Evolutionary conservation across 306 rosid species (phyloP).

Genomic region (Cicer cuneatum): DNA sequence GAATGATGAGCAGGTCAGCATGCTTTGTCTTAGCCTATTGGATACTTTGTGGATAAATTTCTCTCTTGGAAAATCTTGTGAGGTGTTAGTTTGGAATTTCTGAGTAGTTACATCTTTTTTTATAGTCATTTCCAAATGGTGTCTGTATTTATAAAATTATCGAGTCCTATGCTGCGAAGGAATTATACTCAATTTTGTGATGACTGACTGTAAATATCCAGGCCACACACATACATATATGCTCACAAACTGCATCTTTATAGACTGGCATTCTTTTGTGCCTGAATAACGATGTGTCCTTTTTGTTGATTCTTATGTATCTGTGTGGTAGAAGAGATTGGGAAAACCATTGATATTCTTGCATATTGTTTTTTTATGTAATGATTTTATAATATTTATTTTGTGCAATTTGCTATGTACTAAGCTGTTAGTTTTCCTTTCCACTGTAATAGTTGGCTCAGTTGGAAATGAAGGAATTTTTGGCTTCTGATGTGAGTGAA

Average conservation of each 20-base stretch:
- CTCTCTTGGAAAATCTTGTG: background rate
- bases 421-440: conserved; percentile 30
- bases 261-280: background rate
- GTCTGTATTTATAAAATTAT: conserved; percentile 11
- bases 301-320: conserved; percentile 14
- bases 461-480: conserved; percentile 71
- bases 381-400: conserved; percentile 33
- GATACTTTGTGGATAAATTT: background rate
- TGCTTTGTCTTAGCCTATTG: conserved; percentile 21
- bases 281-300: background rate
- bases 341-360: conserved; percentile 26
- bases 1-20: conserved; percentile 74
- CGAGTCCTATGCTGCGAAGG: background rate
- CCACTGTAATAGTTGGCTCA: conserved; percentile 61
- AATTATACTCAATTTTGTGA: conserved; percentile 9
- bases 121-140: conserved; percentile 24
- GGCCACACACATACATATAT: background rate
- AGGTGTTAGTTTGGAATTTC: background rate
- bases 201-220: conserved; percentile 31
- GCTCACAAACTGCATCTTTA: conserved; percentile 2
- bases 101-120: conserved; percentile 12
- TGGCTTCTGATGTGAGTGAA: conserved; percentile 80
- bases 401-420: conserved; percentile 11
- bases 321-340: background rate
- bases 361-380: background rate